Base-by-base conservation (phyloP, 2,329 filamentous ascomycete genomes). In the Diaporthe velutina region DNA sequence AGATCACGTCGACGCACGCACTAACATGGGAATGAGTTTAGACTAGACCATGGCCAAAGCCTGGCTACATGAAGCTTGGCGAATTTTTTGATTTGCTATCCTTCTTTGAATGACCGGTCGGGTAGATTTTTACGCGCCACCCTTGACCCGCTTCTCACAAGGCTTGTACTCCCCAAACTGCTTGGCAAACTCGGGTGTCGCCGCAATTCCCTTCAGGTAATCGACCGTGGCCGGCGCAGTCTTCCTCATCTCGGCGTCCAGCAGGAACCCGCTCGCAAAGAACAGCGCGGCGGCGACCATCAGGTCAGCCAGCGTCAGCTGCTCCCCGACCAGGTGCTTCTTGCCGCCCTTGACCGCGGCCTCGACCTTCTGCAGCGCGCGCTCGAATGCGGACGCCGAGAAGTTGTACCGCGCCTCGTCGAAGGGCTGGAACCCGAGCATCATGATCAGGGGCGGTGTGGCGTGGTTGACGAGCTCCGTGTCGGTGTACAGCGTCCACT, bases 401-500 rank as follows among this genome's bases (percentile, higher is more conserved):
- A 38, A 17, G 28, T 79, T 66, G 76, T 81, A 82, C 25, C 71
- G 52, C 4, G 71, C 72, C 77, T 81, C 76, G 61, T 84, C 80
- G 68, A 71, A 79, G 1, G 80, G 78, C 8, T 74, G 45, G 10
- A 81, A 4, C 77, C 84, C 83, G 64, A 78, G 55, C n/a, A 82
- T 4, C 4, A 83, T 82, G 50, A 78, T 19, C n/a, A 79, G 50
- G 1, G 77, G 57, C 7, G 79, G 78, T 6, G 78, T 40, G 10
- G 78, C 8, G 76, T 80, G 78, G 45, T 70, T 30, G 33, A 71
- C 54, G 19, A 85, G 67, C 79, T 86, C 84, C 61, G 77, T 79
- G 74, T 87, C 83, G 19, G 84, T 78, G 77, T 85, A 86, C 71
- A 78, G 80, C n/a, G 84, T 79, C 88, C 87, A 90, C 78, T 88